Percentiles rank a stretch among this genome's conserved stretches.
phyloP scores from a whole-genome alignment of 2,329 filamentous ascomycete genomes.

The Domatiomyces catenatus region DNA sequence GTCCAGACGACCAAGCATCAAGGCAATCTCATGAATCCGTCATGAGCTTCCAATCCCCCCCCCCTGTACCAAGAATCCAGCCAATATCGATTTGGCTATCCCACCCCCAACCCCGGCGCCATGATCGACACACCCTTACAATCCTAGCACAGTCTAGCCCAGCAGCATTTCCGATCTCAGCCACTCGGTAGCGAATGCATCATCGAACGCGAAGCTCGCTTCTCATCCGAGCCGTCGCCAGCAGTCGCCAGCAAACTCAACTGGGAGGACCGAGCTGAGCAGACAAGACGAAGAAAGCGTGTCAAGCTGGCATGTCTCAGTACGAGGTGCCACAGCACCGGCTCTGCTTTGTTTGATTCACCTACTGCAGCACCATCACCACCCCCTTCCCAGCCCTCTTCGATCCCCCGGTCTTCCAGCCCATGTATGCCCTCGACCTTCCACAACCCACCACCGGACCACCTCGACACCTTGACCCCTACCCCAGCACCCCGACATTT shows the following conservation, averaged over 20 bases:
- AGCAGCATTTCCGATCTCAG: not conserved
- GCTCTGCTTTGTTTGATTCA: not conserved
- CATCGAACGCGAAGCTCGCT: not conserved
- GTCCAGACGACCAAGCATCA: conserved; percentile 41
- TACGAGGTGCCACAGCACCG: not conserved
- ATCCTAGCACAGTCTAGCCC: conserved; percentile 1
- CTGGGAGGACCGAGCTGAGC: not conserved
- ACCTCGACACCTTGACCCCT: not conserved
- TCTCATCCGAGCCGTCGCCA: not conserved
- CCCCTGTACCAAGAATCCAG: not conserved
- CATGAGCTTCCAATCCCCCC: not conserved
- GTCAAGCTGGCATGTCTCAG: not conserved
- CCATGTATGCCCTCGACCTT: not conserved
- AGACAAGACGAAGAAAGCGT: not conserved
- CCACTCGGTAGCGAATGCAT: not conserved
- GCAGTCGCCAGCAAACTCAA: not conserved
- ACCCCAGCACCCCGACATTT: not conserved
- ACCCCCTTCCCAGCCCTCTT: not conserved
- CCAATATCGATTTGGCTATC: not conserved
- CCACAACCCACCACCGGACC: not conserved
- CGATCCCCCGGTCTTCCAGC: not conserved
- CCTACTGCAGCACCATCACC: not conserved
- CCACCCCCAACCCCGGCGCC: not conserved
- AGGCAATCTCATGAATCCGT: conserved; percentile 17
- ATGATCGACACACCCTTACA: not conserved